phyloP scores from a whole-genome alignment of 163 green algal genomes.

The Chlamydomonas reinhardtii region DNA sequence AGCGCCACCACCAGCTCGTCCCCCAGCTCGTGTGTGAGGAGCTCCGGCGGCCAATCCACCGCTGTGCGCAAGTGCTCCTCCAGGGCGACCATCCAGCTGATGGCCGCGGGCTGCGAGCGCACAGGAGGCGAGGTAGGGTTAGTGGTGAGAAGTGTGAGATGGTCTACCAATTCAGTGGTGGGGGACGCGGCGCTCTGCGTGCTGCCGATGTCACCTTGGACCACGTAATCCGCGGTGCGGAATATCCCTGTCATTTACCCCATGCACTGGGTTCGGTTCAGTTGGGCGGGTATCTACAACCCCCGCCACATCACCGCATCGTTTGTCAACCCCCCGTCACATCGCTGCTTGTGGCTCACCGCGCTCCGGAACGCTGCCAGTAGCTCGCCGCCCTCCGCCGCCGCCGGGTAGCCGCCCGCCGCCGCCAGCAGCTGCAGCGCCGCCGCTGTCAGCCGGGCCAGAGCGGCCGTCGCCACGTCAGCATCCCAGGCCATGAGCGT shows the following conservation, averaged over 20 bases:
- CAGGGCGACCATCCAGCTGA: slow-evolving; percentile 27
- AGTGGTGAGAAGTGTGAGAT: not conserved
- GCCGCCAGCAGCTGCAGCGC: slow-evolving; percentile 28
- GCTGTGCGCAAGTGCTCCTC: slow-evolving; percentile 10
- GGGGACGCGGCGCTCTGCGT: too few relatives aligned
- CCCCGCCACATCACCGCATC: too few relatives aligned
- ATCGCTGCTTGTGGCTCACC: not conserved
- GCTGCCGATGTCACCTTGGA: too few relatives aligned
- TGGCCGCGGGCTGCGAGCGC: not conserved
- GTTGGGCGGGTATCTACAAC: too few relatives aligned
- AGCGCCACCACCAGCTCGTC: slow-evolving; percentile 16
- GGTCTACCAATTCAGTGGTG: too few relatives aligned
- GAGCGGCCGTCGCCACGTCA: not conserved
- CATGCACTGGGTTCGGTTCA: too few relatives aligned
- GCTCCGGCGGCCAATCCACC: not conserved
- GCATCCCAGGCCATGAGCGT: slow-evolving; percentile 9
- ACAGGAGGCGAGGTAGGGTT: not conserved
- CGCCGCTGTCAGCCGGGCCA: not conserved
- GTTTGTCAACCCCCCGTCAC: too few relatives aligned
- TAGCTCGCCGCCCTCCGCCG: not conserved
- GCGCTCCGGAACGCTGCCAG: slow-evolving; percentile 10
- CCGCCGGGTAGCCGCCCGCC: slow-evolving; percentile 7
- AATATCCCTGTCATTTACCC: too few relatives aligned
- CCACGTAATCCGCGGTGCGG: too few relatives aligned
- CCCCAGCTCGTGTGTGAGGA: slow-evolving; percentile 18